Conservation (phyloP, 805 yeast species). For the Wickerhamia fluorescens region DNA sequence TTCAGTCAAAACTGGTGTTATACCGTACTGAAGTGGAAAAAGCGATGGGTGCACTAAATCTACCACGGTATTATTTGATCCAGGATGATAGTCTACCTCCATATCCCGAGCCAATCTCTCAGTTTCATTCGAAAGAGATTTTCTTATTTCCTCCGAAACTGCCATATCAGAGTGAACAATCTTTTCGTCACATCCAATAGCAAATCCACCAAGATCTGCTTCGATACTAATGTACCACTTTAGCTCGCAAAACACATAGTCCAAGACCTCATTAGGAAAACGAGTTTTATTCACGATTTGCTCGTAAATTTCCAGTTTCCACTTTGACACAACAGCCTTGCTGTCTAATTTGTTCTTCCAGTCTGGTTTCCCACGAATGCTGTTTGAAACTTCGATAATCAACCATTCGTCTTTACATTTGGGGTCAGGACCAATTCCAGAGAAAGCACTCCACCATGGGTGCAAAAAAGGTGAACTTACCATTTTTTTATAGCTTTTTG, state of each 20-base stretch:
- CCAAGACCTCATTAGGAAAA: slow-evolving; percentile 7
- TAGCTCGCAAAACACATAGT: slow-evolving; percentile 10
- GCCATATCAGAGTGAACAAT: slow-evolving; percentile 5
- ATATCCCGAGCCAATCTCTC: slow-evolving; percentile 2
- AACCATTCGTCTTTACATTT: slow-evolving; percentile 10
- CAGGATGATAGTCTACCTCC: slow-evolving; percentile 9
- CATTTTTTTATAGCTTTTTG: too few relatives aligned
- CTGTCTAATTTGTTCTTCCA: slow-evolving; percentile 21
- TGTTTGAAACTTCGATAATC: slow-evolving; percentile 10
- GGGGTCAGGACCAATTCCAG: slow-evolving; percentile 1
- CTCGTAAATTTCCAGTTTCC: slow-evolving; percentile 17
- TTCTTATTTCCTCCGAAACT: slow-evolving; percentile 1
- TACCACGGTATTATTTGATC: slow-evolving; percentile 8
- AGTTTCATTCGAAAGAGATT: neutral
- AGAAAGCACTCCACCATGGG: slow-evolving; percentile 5
- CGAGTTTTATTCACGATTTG: slow-evolving; percentile 2
- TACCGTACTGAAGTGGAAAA: slow-evolving; percentile 11
- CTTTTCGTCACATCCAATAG: slow-evolving; percentile 4
- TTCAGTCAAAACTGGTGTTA: slow-evolving; percentile 3
- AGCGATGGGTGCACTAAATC: slow-evolving; percentile 17
- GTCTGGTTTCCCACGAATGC: slow-evolving; percentile 17
- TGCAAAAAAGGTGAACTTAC: slow-evolving; percentile 6
- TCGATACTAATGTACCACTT: slow-evolving; percentile 9
- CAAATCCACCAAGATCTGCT: slow-evolving; percentile 4
- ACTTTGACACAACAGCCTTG: slow-evolving; percentile 14